These are phyloP conservation scores for Thoreauomyces humboldtii DNA, from an alignment of 192 early-diverging fungal genomes.

Conservation along the genomic window DNA sequence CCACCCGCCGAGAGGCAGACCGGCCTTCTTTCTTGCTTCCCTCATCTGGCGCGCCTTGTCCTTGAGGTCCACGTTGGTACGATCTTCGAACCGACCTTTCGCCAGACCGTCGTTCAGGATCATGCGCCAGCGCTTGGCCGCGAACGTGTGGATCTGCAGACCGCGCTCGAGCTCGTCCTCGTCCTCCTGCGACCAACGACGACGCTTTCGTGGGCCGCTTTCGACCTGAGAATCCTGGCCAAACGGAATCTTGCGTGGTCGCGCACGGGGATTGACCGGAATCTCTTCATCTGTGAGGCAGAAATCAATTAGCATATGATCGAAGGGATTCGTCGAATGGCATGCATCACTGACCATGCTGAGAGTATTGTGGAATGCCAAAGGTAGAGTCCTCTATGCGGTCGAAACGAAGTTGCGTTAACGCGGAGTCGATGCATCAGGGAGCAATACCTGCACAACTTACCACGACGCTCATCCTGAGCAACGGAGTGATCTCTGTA, in stretches of 20 bases:
- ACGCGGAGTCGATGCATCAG: background rate
- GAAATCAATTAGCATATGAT: too few relatives aligned
- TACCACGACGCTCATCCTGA: background rate
- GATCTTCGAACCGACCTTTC: constrained; percentile 10
- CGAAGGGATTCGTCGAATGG: background rate
- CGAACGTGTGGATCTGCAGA: constrained; percentile 1
- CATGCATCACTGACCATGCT: background rate
- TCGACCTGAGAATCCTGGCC: background rate
- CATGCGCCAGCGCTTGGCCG: constrained; percentile 12
- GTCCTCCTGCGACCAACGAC: constrained; percentile 7
- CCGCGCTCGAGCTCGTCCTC: constrained; percentile 23
- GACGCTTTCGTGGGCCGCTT: constrained; percentile 7
- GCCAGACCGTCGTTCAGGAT: constrained; percentile 19
- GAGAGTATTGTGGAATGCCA: background rate
- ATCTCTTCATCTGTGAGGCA: background rate
- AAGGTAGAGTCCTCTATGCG: too few relatives aligned
- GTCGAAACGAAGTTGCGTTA: too few relatives aligned
- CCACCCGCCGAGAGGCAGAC: constrained; percentile 18
- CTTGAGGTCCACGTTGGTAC: constrained; percentile 24
- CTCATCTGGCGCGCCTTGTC: constrained; percentile 30
- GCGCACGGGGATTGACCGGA: background rate
- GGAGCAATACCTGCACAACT: background rate
- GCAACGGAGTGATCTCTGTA: background rate
- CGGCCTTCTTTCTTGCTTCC: constrained; percentile 3
- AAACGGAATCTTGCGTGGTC: too few relatives aligned